Evolutionary conservation across 202 grass and related monocot species (phyloP).

Genomic region (Brachypodium distachyon): DNA sequence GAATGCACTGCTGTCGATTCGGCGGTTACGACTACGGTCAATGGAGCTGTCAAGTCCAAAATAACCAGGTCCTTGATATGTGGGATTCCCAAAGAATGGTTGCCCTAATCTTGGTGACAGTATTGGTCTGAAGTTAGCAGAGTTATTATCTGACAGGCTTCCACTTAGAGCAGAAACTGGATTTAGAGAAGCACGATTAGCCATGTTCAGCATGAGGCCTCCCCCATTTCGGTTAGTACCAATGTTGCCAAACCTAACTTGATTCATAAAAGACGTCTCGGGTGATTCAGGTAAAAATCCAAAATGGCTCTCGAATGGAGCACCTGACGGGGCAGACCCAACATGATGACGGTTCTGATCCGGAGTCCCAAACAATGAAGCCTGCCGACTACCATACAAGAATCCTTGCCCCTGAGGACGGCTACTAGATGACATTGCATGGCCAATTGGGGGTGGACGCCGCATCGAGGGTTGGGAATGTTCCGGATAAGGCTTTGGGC

Average conservation of each 20-base stretch:
- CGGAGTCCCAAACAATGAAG: constrained; percentile 51
- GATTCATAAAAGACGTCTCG: constrained; percentile 64
- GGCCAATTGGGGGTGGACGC: constrained; percentile 44
- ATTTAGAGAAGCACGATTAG: constrained; percentile 35
- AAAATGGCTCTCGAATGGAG: constrained; percentile 75
- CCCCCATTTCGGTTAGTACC: constrained; percentile 38
- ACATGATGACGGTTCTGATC: constrained; percentile 61
- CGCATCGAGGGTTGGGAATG: constrained; percentile 63
- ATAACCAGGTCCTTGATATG: constrained; percentile 42
- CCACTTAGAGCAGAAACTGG: constrained; percentile 40
- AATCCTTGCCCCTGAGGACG: constrained; percentile 49
- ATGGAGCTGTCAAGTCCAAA: constrained; percentile 51
- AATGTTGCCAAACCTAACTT: constrained; percentile 52
- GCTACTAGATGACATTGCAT: constrained; percentile 42
- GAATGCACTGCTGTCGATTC: constrained; percentile 42
- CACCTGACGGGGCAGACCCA: constrained; percentile 83
- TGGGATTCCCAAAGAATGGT: constrained; percentile 40
- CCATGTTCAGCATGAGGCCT: constrained; percentile 58
- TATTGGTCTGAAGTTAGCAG: constrained; percentile 42
- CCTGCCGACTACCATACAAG: constrained; percentile 41
- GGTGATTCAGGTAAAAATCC: constrained; percentile 78
- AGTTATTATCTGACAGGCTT: constrained; percentile 52
- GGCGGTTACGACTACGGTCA: constrained; percentile 39
- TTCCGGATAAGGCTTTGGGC: constrained; percentile 67
- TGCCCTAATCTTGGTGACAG: constrained; percentile 61